A percentile compares a stretch with the other conserved stretches of the same genome.
phyloP scores from a whole-genome alignment of 345 rosid genomes.

The Boechera divaricarpa region DNA sequence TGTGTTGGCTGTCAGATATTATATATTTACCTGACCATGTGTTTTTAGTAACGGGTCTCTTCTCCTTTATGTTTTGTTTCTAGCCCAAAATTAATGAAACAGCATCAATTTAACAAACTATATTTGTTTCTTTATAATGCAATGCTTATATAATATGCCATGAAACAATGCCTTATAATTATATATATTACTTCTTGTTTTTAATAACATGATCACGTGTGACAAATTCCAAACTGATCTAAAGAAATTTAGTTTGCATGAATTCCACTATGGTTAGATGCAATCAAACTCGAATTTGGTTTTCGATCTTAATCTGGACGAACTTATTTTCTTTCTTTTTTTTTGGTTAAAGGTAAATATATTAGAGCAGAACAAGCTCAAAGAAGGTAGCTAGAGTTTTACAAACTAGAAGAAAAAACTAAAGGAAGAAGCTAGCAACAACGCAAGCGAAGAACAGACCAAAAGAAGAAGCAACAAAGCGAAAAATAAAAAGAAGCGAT shows the following conservation, averaged over 20 bases:
- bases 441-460: too few relatives aligned
- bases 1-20: slow-evolving; percentile 46
- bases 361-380: too few relatives aligned
- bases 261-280: not conserved
- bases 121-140: not conserved
- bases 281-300: not conserved
- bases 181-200: not conserved
- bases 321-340: too few relatives aligned
- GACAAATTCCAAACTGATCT: not conserved
- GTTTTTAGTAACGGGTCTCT: slow-evolving; percentile 40
- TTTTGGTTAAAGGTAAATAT: too few relatives aligned
- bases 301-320: not conserved
- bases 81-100: slow-evolving; percentile 26
- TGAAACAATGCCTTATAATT: not conserved
- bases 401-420: too few relatives aligned
- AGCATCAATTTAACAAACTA: slow-evolving; percentile 18
- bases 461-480: too few relatives aligned
- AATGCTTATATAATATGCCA: not conserved
- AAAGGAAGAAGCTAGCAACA: too few relatives aligned
- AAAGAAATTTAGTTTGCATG: not conserved
- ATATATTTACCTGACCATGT: slow-evolving; percentile 45
- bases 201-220: not conserved
- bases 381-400: too few relatives aligned
- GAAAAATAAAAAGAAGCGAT: too few relatives aligned
- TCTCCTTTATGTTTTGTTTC: slow-evolving; percentile 36